Evolutionary conservation across 768 basidiomycete genomes (phyloP).

Genomic region (Aureoboletus auriporus): DNA sequence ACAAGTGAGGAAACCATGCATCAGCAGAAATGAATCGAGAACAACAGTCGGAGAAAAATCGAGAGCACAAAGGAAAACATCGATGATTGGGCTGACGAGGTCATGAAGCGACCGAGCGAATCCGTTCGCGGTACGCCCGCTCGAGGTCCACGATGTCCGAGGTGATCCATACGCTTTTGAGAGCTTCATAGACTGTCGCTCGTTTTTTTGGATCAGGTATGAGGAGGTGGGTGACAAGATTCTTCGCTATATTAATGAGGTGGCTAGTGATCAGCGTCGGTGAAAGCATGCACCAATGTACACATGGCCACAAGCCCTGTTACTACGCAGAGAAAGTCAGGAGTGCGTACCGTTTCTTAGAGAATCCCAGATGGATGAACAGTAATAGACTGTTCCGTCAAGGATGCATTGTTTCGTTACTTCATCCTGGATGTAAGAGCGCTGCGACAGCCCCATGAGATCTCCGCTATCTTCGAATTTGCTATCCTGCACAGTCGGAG

Average conservation of each 20-base stretch:
- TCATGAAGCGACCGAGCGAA: conserved; percentile 27
- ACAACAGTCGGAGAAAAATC: not conserved
- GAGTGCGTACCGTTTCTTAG: conserved; percentile 53
- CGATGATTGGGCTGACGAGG: not conserved
- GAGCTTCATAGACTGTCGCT: conserved; percentile 58
- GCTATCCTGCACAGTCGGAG: conserved; percentile 9
- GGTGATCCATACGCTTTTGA: conserved; percentile 64
- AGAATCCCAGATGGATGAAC: conserved; percentile 48
- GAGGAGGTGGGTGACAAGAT: conserved; percentile 58
- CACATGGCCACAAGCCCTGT: conserved; percentile 1
- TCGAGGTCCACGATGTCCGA: conserved; percentile 60
- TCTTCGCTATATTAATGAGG: conserved; percentile 37
- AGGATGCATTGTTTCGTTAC: conserved; percentile 69
- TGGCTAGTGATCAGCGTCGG: conserved; percentile 5
- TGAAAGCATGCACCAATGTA: not conserved
- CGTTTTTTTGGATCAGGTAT: conserved; percentile 53
- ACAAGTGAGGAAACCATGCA: conserved; percentile 2
- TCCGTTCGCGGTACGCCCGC: conserved; percentile 54
- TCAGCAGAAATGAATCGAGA: conserved; percentile 1
- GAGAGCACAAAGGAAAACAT: not conserved
- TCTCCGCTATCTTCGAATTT: conserved; percentile 34
- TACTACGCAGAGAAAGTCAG: not conserved
- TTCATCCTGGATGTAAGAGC: conserved; percentile 47
- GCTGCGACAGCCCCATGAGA: conserved; percentile 25
- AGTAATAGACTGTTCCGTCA: conserved; percentile 55